phyloP scores from a whole-genome alignment of 2,329 filamentous ascomycete genomes.

The Neopestalotiopsis clavispora region DNA sequence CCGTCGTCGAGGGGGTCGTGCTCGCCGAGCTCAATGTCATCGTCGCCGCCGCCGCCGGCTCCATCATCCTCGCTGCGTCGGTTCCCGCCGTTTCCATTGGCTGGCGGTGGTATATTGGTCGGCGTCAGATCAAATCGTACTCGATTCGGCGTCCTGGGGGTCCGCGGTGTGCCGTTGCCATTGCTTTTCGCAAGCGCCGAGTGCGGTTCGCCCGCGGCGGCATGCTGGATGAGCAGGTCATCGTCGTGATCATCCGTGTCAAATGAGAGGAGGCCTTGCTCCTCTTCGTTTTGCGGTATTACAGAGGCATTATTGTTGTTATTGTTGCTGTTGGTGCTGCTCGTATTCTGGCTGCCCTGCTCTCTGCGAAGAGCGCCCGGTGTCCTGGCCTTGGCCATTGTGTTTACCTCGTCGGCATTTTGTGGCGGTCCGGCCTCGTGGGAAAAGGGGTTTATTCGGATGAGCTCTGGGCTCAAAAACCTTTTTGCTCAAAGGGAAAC shows the following conservation, averaged over 20 bases:
- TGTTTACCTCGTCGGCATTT: constrained; percentile 44
- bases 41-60: constrained; percentile 20
- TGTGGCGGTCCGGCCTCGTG: constrained; percentile 27
- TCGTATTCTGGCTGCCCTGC: constrained; percentile 39
- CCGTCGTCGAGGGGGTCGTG: constrained; percentile 27
- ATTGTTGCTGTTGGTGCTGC: constrained; percentile 21
- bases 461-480: not conserved
- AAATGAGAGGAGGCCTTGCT: constrained; percentile 42
- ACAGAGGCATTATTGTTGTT: constrained; percentile 17
- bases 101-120: constrained; percentile 36
- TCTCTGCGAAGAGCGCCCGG: constrained; percentile 32
- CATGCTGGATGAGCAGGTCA: constrained; percentile 9
- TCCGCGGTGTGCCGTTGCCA: constrained; percentile 26
- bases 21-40: constrained; percentile 30
- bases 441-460: not conserved
- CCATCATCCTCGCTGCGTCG: constrained; percentile 11
- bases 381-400: constrained; percentile 48
- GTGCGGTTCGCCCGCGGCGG: not conserved
- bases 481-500: not conserved
- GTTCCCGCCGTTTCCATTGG: constrained; percentile 26
- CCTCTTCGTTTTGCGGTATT: constrained; percentile 37
- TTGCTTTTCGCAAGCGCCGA: not conserved
- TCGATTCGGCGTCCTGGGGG: constrained; percentile 66
- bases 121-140: constrained; percentile 63
- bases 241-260: constrained; percentile 14